These are phyloP conservation scores for Suillus fuscotomentosus DNA, from an alignment of 768 basidiomycete genomes.

Conservation along the genomic window DNA sequence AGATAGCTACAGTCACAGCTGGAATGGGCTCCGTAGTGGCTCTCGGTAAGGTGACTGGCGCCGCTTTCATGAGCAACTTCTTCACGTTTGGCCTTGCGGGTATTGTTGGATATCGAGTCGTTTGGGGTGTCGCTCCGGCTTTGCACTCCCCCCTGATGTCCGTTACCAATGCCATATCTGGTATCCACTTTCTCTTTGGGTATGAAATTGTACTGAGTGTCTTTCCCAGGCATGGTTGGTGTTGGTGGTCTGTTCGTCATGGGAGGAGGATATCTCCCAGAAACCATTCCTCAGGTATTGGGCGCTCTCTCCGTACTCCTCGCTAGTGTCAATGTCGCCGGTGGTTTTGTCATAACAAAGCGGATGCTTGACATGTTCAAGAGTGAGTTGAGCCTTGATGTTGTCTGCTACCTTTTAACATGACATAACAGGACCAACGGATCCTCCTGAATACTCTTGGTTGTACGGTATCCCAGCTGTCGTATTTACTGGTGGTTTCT, in stretches of 20 bases:
- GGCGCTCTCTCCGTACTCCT: slow-evolving; percentile 84
- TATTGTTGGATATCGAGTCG: slow-evolving; percentile 82
- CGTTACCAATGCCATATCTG: slow-evolving; percentile 87
- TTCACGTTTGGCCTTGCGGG: slow-evolving; percentile 88
- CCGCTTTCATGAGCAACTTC: slow-evolving; percentile 85
- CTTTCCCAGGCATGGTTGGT: slow-evolving; percentile 63
- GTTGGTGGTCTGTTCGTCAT: slow-evolving; percentile 87
- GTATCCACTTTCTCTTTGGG: slow-evolving; percentile 34
- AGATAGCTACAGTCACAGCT: slow-evolving; percentile 70
- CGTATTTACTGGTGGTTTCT: slow-evolving; percentile 80
- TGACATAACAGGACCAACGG: slow-evolving; percentile 58
- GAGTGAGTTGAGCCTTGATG: slow-evolving; percentile 41
- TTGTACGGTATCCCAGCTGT: slow-evolving; percentile 77
- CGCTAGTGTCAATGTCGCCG: slow-evolving; percentile 85
- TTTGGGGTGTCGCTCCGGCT: slow-evolving; percentile 88
- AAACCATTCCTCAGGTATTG: slow-evolving; percentile 74
- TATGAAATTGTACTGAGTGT: neutral
- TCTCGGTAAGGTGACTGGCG: slow-evolving; percentile 76
- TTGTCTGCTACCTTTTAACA: slow-evolving; percentile 2
- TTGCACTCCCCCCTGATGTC: slow-evolving; percentile 90
- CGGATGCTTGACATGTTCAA: slow-evolving; percentile 95
- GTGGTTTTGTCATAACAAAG: slow-evolving; percentile 87
- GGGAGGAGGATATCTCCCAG: slow-evolving; percentile 85
- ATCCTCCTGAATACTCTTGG: slow-evolving; percentile 88
- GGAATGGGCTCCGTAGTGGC: slow-evolving; percentile 75